Base-by-base conservation (phyloP, 371 early-diverging fungal genomes). In the Mucor lusitanicus region DNA sequence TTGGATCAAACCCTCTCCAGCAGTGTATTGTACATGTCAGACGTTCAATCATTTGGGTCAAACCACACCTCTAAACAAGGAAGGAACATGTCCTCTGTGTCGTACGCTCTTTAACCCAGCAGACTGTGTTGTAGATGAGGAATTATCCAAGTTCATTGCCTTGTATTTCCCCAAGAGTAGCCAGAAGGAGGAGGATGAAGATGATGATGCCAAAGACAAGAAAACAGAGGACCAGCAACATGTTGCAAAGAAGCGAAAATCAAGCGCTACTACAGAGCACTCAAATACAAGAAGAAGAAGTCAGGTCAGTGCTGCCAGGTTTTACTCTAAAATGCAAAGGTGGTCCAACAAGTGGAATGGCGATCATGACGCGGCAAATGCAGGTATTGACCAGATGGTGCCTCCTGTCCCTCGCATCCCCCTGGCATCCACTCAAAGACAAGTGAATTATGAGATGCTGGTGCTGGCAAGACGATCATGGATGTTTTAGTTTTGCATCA, bases 21-120 rank as follows among this genome's bases (percentile, higher is more conserved):
- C 58, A 11, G 63, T 68, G 5, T 23, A 58, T 27, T 68, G 68
- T 39, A 58, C 68, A 21, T 68, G 68, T 15, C 63, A 63, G 17
- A 61, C 28, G 0, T 46, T 65, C 15, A 39, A 65, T 32, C 21
- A 23, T n/a, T n/a, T 32, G 19, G 59, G 59, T 27, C 58, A 65
- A 27, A 12, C 37, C 3, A 50, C 37, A 2, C 46, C 37, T 32
- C 4, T 39, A 8, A 17, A 27, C 21, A 58, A 65, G 3, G 50
- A 61, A 13, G 33, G 48, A 0, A 21, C 50, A 3, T 68, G 68
- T 25, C 68, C 68, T 4, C 39, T 68, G 35, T 68, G 68, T 50
- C 40, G 68, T 50, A 48, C 25, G 12, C 13, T 27, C 3, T 63
- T 68, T 28, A 28, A 46, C 9, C 63, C 63, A n/a, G 23, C 19